Evolutionary conservation across 805 yeast genomes (phyloP), one percentile per base, ranked within the genome.

Genomic region (Osmozyma mogii): DNA sequence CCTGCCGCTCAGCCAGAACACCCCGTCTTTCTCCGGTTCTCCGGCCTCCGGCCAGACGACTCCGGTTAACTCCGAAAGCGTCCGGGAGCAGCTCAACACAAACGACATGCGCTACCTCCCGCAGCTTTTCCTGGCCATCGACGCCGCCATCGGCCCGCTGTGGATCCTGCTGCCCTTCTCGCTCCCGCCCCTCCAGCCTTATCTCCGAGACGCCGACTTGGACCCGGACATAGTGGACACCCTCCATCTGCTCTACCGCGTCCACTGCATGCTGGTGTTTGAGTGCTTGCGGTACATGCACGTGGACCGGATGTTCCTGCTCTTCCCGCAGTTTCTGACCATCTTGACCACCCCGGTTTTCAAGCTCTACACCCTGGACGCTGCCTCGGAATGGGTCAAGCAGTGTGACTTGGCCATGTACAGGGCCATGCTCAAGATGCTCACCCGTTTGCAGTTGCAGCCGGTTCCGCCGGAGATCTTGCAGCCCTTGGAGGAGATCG

Each of bases 271-370:
- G 22, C 53, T 76, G 5, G 53, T 82, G 18, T 75, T 81, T 36
- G 84, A 81, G 37, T 65, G 74, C 28, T 55, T 84, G 33, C 62
- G 88, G 37, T 77, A 63, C 45, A 69, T 84, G 75, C 82, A 78
- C 34, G 52, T 79, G 34, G 74, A 72, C 35, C 72, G 72, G 43
- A 54, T 85, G 19, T 67, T 76, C 30, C 56, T 68, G n/a, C 54
- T 70, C 16, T 52, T 82, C 27, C 47, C 62, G 6, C 58, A 72
- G 6, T 82, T 75, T 50, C 69, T 59, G 32, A 54, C 63, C 10
- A 62, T 73, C 1, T 61, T 84, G 31, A 74, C 87, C 0, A 61
- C 74, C 0, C 81, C 82, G 3, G 80, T 77, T 23, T 70, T 68
- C 45, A 70, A 70, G 41, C 54, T 84, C 14, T 70, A 77, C 45